These are phyloP conservation scores for Citrus australasica DNA, from an alignment of 345 rosid genomes.

Conservation along the genomic window DNA sequence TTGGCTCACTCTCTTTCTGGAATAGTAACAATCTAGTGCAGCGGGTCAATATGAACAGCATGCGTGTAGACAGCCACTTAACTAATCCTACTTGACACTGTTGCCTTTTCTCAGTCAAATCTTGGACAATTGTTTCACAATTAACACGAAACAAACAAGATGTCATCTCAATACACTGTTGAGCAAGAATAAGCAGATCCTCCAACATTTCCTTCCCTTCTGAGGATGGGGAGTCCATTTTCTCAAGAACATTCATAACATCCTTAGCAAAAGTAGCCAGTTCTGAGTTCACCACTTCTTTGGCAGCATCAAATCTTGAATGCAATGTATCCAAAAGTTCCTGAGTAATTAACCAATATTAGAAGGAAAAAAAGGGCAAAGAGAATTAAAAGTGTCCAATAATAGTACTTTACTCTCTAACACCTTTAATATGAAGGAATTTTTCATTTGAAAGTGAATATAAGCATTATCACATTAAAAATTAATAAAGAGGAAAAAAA, in stretches of 20 bases:
- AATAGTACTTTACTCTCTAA: neutral
- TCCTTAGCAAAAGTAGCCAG: constrained; percentile 53
- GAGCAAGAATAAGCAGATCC: constrained; percentile 54
- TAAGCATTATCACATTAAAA: neutral
- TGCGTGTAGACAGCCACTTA: constrained; percentile 67
- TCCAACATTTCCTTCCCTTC: constrained; percentile 55
- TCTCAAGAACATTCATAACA: constrained; percentile 50
- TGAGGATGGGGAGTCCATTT: constrained; percentile 45
- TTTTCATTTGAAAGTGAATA: neutral
- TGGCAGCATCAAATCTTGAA: constrained; percentile 73
- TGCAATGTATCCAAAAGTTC: constrained; percentile 65
- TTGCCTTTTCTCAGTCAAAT: constrained; percentile 63
- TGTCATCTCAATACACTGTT: constrained; percentile 55
- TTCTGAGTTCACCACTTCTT: constrained; percentile 58
- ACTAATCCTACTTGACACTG: constrained; percentile 59
- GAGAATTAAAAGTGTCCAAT: neutral
- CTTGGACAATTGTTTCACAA: constrained; percentile 70
- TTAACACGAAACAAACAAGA: constrained; percentile 53
- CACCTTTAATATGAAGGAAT: neutral
- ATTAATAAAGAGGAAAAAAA: neutral
- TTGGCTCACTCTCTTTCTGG: constrained; percentile 67
- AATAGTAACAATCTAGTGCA: constrained; percentile 74
- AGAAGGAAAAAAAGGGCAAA: neutral
- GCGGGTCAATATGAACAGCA: constrained; percentile 77
- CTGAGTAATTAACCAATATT: constrained; percentile 24